These are phyloP conservation scores for Aspergillus sclerotiicarbonarius DNA, from an alignment of 495 filamentous ascomycete species.

Conservation along the genomic window DNA sequence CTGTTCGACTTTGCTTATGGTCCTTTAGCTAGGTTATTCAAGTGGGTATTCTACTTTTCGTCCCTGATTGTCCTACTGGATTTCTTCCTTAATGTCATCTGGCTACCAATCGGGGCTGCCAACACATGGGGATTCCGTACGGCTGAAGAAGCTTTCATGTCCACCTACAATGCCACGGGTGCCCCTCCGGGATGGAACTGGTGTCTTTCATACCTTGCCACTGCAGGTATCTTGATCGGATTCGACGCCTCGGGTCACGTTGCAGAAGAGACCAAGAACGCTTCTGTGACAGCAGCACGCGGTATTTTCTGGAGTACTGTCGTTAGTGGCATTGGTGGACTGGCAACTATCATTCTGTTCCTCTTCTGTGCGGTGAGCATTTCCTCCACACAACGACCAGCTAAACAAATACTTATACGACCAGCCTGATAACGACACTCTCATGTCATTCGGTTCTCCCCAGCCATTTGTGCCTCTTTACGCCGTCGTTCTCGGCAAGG, in stretches of 20 bases:
- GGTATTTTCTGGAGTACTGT: slow-evolving; percentile 58
- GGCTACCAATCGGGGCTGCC: slow-evolving; percentile 52
- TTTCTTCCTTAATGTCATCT: slow-evolving; percentile 56
- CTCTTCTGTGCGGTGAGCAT: slow-evolving; percentile 51
- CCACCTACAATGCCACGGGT: slow-evolving; percentile 56
- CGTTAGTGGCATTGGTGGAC: slow-evolving; percentile 48
- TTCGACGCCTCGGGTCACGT: slow-evolving; percentile 58
- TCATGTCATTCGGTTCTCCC: slow-evolving; percentile 47
- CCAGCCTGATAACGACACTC: slow-evolving; percentile 36
- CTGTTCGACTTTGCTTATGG: slow-evolving; percentile 7
- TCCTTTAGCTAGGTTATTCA: slow-evolving; percentile 38
- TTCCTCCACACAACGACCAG: slow-evolving; percentile 2
- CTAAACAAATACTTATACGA: slow-evolving; percentile 5
- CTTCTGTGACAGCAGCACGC: slow-evolving; percentile 50
- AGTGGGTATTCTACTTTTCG: slow-evolving; percentile 48
- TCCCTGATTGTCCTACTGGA: slow-evolving; percentile 50
- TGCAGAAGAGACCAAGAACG: slow-evolving; percentile 58
- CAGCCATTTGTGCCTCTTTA: slow-evolving; percentile 56
- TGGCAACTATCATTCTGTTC: slow-evolving; percentile 53
- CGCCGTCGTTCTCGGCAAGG: slow-evolving; percentile 48
- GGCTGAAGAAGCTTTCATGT: slow-evolving; percentile 54
- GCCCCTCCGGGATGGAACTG: slow-evolving; percentile 57
- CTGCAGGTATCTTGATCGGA: slow-evolving; percentile 57
- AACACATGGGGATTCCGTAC: slow-evolving; percentile 56
- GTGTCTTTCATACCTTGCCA: slow-evolving; percentile 58